Base-by-base conservation (phyloP, 768 basidiomycete genomes). In the Galerina sulciceps region DNA sequence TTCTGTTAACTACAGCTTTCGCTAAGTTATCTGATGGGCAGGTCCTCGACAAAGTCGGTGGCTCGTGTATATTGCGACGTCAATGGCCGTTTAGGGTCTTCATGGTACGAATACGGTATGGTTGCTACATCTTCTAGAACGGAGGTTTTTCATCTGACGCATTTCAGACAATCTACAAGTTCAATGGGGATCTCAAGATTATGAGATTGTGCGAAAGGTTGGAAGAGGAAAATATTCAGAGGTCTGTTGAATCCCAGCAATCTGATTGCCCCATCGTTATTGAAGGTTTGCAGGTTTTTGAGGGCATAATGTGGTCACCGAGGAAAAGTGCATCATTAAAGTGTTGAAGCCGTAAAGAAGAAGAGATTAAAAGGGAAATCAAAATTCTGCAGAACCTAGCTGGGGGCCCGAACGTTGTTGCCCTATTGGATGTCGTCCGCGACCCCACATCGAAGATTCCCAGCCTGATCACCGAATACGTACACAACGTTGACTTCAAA, bases 341-440 rank as follows among this genome's bases (percentile, higher is more conserved):
- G 96, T 99, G 34, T 83, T 99, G 65, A 99, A 99, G 75, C 96
- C 0, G 96, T 99, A 40, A 99, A 99, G 85, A 98, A 99, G 87
- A 99, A 99, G 86, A 99, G 79, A 98, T 98, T 77, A 98, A 98
- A 79, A 85, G 96, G 62, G 96, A 99, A 78, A 97, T 99, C 74
- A 98, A 98, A 81, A 96, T 99, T 68, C 78, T 99, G 22, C 94
- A 96, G 76, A 97, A 98, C 72, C 82, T 99, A 31, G 93, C 95
- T 0, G 96, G 96, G 22, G 96, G 96, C 6, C 95, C 95, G 3
- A 99, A 99, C 74, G 83, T 99, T 62, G 93, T 98, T 48, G 90
- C 90, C 6, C 81, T 99, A 50, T 81, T 98, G 61, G 96, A 99
- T 71, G 94, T 98, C 65, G 96, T 99, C 60, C 87, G 96, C 66